Conservation (phyloP, 305 asterid species). For the Fraxinus ornus region DNA sequence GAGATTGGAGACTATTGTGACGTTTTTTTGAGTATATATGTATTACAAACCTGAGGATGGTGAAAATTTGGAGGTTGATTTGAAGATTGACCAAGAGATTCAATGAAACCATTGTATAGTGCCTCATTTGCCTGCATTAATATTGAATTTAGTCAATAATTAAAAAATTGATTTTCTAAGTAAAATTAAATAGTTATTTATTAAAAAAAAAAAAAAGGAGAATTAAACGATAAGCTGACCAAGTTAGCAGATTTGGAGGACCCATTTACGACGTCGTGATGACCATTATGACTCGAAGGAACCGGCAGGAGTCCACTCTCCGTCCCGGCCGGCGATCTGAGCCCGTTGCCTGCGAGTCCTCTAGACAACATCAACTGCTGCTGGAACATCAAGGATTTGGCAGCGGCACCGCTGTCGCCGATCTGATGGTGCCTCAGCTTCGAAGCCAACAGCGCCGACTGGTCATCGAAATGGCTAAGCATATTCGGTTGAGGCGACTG, state of each 20-base stretch:
- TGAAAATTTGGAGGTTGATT: constrained; percentile 56
- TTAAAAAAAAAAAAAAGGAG: not conserved
- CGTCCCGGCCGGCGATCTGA: constrained; percentile 26
- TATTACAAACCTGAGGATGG: constrained; percentile 46
- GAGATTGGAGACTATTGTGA: not conserved
- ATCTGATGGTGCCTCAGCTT: constrained; percentile 72
- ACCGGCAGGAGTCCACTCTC: constrained; percentile 28
- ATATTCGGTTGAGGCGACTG: constrained; percentile 29
- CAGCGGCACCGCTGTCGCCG: constrained; percentile 40
- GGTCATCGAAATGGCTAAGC: constrained; percentile 35
- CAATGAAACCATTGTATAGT: constrained; percentile 66
- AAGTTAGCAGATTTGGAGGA: constrained; percentile 40
- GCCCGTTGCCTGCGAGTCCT: constrained; percentile 38
- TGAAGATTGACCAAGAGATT: constrained; percentile 65
- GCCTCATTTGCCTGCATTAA: constrained; percentile 57
- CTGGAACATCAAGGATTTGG: constrained; percentile 60
- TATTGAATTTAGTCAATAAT: not conserved
- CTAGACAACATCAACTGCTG: constrained; percentile 49
- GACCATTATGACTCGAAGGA: constrained; percentile 37
- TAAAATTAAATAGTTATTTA: not conserved
- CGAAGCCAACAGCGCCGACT: constrained; percentile 46
- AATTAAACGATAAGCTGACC: constrained; percentile 32
- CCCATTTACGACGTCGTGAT: constrained; percentile 40
- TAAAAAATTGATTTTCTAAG: not conserved
- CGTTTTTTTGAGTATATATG: not conserved